Evolutionary conservation across 2,329 filamentous ascomycete species (phyloP), one percentile per base, ranked within the genome.

Genomic region (Penicillium sclerotigenum): DNA sequence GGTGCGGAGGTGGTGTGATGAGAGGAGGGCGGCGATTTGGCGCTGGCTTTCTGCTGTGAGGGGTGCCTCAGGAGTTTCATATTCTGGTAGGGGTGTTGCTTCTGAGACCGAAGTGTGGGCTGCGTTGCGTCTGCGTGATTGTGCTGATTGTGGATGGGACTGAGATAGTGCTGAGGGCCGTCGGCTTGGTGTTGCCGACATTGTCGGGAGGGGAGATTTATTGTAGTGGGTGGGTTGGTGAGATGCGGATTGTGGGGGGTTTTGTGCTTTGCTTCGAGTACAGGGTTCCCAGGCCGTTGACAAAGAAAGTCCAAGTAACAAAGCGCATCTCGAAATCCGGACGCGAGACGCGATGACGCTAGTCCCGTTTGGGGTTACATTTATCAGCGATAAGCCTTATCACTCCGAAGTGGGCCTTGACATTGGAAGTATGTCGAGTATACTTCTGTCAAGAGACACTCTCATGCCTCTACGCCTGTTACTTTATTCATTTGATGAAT

Each of bases 61-160:
- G 0, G 82, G 76, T 53, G 80, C 79, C 10, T 72, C 70, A 2
- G 81, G 82, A 16, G 77, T 73, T 67, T 84, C 74, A 67, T 87
- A 87, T 7, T 73, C 63, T 11, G 81, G 79, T 36, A 83, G 64
- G 2, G 68, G 65, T 4, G 52, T 57, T 8, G 14, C 31, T n/a
- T 54, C 31, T 37, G 47, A n/a, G 38, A 26, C 14, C 40, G 57
- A 40, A 16, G 18, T 18, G 2, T 28, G 48, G 20, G 31, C 51
- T 57, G 49, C 46, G 42, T 40, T 38, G 45, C 18, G 50, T 24
- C 41, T 36, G 48, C 43, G 59, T 26, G 56, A 56, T 52, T 50
- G 47, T 24, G 56, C 59, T 36, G 59, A 50, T 40, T 47, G 56
- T 14, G 59, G 55, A 31, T 57, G 56, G 14, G n/a, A n/a, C 54